Conservation (phyloP, 1,284 basidiomycete genomes). For the Naganishia liquefaciens region DNA sequence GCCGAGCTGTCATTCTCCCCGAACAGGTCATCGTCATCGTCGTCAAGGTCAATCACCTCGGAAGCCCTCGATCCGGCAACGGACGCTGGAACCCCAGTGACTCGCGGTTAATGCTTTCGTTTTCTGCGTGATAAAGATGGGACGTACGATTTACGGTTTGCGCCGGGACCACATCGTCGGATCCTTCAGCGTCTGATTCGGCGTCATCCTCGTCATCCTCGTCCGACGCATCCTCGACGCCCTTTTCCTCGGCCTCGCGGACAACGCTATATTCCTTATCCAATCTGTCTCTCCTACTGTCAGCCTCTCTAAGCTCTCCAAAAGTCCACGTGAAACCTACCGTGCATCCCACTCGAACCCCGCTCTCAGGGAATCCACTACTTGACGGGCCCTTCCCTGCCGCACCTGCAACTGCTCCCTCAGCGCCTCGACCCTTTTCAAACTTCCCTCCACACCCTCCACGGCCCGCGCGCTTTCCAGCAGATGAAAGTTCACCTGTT, state of each 20-base stretch:
- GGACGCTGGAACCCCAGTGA: background rate
- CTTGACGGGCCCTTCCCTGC: background rate
- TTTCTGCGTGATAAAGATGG: background rate
- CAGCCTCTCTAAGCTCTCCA: no score
- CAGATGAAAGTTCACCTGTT: slow-evolving; percentile 17
- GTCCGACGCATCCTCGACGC: background rate
- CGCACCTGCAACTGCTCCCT: background rate
- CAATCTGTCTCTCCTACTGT: background rate
- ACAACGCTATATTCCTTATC: slow-evolving; percentile 6
- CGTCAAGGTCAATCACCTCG: slow-evolving; percentile 19
- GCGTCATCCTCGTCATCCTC: slow-evolving; percentile 8
- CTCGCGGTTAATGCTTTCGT: background rate
- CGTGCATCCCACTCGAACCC: slow-evolving; percentile 18
- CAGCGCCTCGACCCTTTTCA: background rate
- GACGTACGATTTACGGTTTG: background rate
- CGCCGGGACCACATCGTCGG: background rate
- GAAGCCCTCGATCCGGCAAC: no score
- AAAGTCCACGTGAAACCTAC: background rate
- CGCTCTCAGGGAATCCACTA: background rate
- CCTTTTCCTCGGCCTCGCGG: background rate
- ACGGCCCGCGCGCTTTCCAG: background rate
- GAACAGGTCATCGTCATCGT: slow-evolving; percentile 21
- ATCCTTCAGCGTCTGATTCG: slow-evolving; percentile 3
- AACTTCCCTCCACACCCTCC: background rate
- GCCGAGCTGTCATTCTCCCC: slow-evolving; percentile 22